phyloP scores from a whole-genome alignment of 2,329 filamentous ascomycete genomes.

The Neopestalotiopsis rosae region DNA sequence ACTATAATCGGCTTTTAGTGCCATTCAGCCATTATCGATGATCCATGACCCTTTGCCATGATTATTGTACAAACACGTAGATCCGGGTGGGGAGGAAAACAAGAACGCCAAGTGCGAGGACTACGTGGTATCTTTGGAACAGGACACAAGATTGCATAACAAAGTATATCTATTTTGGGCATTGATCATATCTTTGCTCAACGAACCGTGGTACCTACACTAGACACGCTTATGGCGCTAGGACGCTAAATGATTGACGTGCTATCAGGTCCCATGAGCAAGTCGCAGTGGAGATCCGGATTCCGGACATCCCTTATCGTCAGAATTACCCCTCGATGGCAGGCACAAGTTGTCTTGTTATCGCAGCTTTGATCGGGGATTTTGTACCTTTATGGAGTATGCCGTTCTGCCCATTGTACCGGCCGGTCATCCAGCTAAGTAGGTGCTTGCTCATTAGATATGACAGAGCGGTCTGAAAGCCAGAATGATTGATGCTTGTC shows the following conservation, averaged over 20 bases:
- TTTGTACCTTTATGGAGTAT: background rate
- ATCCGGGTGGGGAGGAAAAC: too few relatives aligned
- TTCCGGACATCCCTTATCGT: slow-evolving; percentile 5
- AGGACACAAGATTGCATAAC: background rate
- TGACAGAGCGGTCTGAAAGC: too few relatives aligned
- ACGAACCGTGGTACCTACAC: background rate
- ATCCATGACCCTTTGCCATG: too few relatives aligned
- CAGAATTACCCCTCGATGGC: background rate
- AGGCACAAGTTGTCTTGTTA: background rate
- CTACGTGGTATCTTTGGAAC: too few relatives aligned
- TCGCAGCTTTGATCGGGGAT: background rate
- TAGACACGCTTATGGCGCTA: slow-evolving; percentile 14
- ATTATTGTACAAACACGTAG: too few relatives aligned
- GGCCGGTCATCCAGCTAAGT: background rate
- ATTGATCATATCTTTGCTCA: background rate
- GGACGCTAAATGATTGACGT: background rate
- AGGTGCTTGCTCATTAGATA: too few relatives aligned
- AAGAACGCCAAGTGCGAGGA: too few relatives aligned
- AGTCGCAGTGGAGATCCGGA: slow-evolving; percentile 5
- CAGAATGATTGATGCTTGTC: too few relatives aligned
- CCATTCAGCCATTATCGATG: too few relatives aligned
- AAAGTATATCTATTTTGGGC: background rate
- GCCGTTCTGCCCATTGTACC: background rate
- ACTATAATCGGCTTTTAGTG: too few relatives aligned
- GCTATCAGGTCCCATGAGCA: slow-evolving; percentile 11